Base-by-base conservation (phyloP, 169 alveolate species). In the Perkinsus chesapeaki region DNA sequence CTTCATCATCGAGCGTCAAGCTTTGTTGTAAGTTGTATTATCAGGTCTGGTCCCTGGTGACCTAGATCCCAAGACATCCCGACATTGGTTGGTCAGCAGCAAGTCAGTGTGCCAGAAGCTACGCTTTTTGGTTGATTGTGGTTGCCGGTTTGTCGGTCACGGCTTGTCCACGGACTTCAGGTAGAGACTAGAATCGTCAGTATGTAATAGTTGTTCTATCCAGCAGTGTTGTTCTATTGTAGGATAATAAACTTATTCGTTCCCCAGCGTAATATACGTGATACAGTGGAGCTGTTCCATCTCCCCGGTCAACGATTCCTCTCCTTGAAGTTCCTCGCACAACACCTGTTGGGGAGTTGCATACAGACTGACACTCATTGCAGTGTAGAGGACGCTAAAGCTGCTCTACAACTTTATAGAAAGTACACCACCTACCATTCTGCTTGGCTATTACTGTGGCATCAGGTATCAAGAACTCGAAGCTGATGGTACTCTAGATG, bases 31-130 rank as follows among this genome's bases (percentile, higher is more conserved):
- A 19, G 10, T 12, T 12, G 92, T 95, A 72, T 95, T 94, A 73
- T 95, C 97, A 39, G 97, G 97, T 19, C 95, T 96, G 16, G 96
- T 92, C 90, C 96, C 94, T 9, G 97, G 97, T 27, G 97, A 96
- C 60, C 92, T 96, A 48, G 97, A 96, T 48, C 96, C 96, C 38
- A 96, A 95, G 91, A 92, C 96, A 19, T 96, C 97, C 3, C 73
- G 93, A 37, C 97, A 96, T 31, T 96, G 96, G 94, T 93, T 96
- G 39, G 95, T 97, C 73, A 95, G 96, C 31, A 93, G 95, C 90
- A 94, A 94, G 48, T 72, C 95, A 39, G 94, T 96, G 36, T 95
- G 95, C 39, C 72, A 95, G 94, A 96, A 96, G 93, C 93, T 95
- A 34, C 94, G 97, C 39, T 95, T 95, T 91, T 92, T 96, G 39